These are phyloP conservation scores for Kluyveromyces sp. DNA, from an alignment of 1,139 yeast genomes.

Conservation along the genomic window DNA sequence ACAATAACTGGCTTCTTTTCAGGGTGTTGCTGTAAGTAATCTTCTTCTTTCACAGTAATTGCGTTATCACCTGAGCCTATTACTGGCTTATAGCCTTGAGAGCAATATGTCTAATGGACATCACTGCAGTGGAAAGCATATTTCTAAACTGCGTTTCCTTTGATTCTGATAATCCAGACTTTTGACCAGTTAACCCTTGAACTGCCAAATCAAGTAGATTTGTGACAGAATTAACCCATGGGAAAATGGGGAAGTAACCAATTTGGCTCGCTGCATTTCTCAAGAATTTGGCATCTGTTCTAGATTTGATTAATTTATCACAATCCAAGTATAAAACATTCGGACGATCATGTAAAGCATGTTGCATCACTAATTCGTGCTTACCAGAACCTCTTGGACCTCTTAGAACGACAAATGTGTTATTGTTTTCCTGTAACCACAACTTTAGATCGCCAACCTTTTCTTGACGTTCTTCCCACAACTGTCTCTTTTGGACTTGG, in stretches of 20 bases:
- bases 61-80: slow-evolving; percentile 27
- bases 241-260: slow-evolving; percentile 89
- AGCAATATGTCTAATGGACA: slow-evolving; percentile 69
- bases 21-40: slow-evolving; percentile 77
- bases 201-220: slow-evolving; percentile 76
- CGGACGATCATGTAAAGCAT: slow-evolving; percentile 49
- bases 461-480: slow-evolving; percentile 69
- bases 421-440: slow-evolving; percentile 71
- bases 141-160: slow-evolving; percentile 77
- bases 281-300: slow-evolving; percentile 66
- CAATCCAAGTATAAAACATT: slow-evolving; percentile 72
- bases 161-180: slow-evolving; percentile 82
- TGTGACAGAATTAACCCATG: slow-evolving; percentile 81
- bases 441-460: slow-evolving; percentile 60
- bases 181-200: slow-evolving; percentile 90
- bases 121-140: slow-evolving; percentile 66
- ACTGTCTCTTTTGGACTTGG: slow-evolving; percentile 34
- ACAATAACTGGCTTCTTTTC: slow-evolving; percentile 83
- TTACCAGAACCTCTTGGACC: slow-evolving; percentile 97
- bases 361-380: slow-evolving; percentile 65
- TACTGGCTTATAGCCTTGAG: slow-evolving; percentile 34
- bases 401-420: slow-evolving; percentile 76
- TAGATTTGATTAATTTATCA: slow-evolving; percentile 60
- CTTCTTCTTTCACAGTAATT: slow-evolving; percentile 56
- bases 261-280: slow-evolving; percentile 63